phyloP scores from a whole-genome alignment of 2,329 filamentous ascomycete species.

The Fusarium anguioides region DNA sequence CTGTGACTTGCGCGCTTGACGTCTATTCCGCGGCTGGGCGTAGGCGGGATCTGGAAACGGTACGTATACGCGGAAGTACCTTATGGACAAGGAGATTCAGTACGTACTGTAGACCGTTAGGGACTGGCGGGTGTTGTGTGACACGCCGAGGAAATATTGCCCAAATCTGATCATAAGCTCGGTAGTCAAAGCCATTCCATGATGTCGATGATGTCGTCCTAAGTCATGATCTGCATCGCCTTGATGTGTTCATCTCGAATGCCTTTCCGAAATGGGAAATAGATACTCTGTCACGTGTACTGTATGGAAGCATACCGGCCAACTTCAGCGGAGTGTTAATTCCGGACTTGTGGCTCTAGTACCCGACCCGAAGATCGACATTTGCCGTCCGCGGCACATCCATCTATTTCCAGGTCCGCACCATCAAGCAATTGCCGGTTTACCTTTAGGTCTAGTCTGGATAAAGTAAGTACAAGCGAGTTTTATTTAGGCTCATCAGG shows the following conservation, averaged over 20 bases:
- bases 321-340: constrained; percentile 33
- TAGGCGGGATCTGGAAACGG: constrained; percentile 7
- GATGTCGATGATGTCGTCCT: background rate
- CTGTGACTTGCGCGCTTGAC: constrained; percentile 35
- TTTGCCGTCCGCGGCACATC: constrained; percentile 45
- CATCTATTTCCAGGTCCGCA: constrained; percentile 36
- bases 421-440: constrained; percentile 41
- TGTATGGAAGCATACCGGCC: background rate
- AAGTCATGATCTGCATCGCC: constrained; percentile 13
- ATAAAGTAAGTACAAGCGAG: constrained; percentile 30
- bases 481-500: constrained; percentile 26
- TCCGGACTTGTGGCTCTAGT: constrained; percentile 38
- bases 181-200: constrained; percentile 16
- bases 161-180: constrained; percentile 7
- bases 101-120: constrained; percentile 14
- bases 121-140: constrained; percentile 30
- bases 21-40: constrained; percentile 30
- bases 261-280: constrained; percentile 16
- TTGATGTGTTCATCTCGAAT: constrained; percentile 24
- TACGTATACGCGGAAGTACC: background rate
- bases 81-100: no score
- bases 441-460: constrained; percentile 14
- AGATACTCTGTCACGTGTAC: background rate
- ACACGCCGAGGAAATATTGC: constrained; percentile 16
- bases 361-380: constrained; percentile 42